Base-by-base conservation (phyloP, 768 basidiomycete species). In the Tremella yokohamensis region DNA sequence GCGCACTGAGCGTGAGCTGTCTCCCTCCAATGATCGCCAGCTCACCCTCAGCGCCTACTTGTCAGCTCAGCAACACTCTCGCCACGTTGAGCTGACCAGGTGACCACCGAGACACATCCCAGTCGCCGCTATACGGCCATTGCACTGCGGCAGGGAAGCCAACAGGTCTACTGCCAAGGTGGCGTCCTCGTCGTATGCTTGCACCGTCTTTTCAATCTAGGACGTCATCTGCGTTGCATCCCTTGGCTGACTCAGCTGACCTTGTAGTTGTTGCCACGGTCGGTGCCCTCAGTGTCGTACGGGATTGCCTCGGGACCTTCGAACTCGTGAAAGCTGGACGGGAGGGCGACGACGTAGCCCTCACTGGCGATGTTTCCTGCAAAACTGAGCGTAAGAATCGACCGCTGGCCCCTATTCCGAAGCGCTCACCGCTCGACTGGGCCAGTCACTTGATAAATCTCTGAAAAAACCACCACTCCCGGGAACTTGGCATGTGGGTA, bases 251-350 rank as follows among this genome's bases (percentile, higher is more conserved):
- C 26, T 26, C 42, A 59, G 24, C 56, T 20, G 53, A 83, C 90
- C 83, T 97, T 97, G 82, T 87, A 94, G 65, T 79, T 82, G 79
- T 98, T 97, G n/a, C 94, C 94, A 62, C 87, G 79, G 73, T 94
- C 88, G 34, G 89, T 91, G 16, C 90, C 89, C 81, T 92, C 88
- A 0, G 78, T 80, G 72, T 94, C 91, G 72, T 97, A 98, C 0
- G 90, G 83, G 61, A 97, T 86, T 0, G 93, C 77, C 29, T 91
- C 90, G 0, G 90, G 87, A 0, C 88, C 87, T 70, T 90, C 84
- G 56, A 94, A 97, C 71, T 97, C 93, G 67, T 98, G 94, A 78
- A 88, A 98, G 12, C 64, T 65, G 16, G 70, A 74, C 9, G 77
- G 78, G 7, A 72, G 68, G 0, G 77, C 78, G 16, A 76, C 74